phyloP scores from a whole-genome alignment of 805 yeast genomes.

The Saccharomycopsis sp. region DNA sequence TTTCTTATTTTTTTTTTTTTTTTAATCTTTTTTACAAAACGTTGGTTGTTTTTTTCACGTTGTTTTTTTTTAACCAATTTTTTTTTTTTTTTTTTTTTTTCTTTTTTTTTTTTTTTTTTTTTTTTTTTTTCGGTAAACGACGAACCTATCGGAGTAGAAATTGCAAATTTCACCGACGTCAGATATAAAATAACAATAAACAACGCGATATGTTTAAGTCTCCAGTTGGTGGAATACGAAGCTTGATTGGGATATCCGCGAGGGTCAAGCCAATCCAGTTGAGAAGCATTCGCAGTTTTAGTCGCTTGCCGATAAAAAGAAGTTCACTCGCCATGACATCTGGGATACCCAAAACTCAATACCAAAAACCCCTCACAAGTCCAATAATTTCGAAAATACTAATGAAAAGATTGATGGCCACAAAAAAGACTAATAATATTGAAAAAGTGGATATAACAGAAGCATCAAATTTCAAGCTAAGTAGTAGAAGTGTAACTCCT shows the following conservation, averaged over 20 bases:
- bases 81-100: no score
- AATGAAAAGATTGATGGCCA: neutral
- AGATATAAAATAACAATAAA: no score
- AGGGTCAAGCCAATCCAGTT: neutral
- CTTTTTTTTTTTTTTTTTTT: no score
- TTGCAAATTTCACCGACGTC: no score
- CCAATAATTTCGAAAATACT: neutral
- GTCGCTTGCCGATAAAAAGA: neutral
- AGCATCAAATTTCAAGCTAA: conserved; percentile 13
- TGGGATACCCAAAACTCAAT: neutral
- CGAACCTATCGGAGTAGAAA: no score
- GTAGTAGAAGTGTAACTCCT: conserved; percentile 6
- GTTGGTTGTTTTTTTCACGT: neutral
- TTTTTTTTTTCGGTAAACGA: neutral
- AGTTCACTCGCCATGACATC: neutral
- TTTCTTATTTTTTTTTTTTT: neutral
- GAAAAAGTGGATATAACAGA: neutral
- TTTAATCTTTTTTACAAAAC: neutral
- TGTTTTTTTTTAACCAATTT: neutral
- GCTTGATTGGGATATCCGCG: no score
- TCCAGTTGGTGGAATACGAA: no score
- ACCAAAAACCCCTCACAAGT: neutral
- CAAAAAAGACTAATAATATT: neutral
- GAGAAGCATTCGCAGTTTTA: neutral
- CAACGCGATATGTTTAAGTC: no score